phyloP scores from a whole-genome alignment of 2,329 filamentous ascomycete genomes.

The Colletotrichum somersetense region DNA sequence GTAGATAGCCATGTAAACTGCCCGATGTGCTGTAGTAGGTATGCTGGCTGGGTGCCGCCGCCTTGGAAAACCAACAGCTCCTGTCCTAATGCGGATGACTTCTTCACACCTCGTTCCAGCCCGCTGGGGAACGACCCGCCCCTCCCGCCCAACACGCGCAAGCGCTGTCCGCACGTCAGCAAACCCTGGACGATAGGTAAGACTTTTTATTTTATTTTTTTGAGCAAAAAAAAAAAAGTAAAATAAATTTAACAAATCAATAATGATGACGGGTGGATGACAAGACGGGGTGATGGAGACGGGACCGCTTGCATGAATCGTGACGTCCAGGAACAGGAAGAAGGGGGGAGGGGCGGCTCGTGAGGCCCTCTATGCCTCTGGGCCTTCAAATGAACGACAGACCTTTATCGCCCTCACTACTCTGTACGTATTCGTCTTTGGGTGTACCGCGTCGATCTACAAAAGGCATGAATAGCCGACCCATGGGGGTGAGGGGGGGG shows the following conservation, averaged over 20 bases:
- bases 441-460: background rate
- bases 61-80: constrained; percentile 15
- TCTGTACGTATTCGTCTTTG: background rate
- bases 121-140: background rate
- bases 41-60: background rate
- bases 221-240: background rate
- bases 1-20: no score
- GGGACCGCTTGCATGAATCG: constrained; percentile 23
- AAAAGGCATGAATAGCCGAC: background rate
- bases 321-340: background rate
- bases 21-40: no score
- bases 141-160: no score
- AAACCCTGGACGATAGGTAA: background rate
- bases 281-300: background rate
- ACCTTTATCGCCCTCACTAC: background rate
- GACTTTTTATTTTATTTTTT: no score
- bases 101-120: constrained; percentile 25
- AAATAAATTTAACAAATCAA: no score
- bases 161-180: background rate
- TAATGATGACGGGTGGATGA: constrained; percentile 5
- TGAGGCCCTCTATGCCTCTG: background rate
- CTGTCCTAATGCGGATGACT: constrained; percentile 21
- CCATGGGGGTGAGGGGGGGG: no score
- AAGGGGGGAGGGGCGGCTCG: background rate
- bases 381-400: background rate